Percentiles rank a stretch among this genome's conserved stretches.
Evolutionary conservation across 1,284 basidiomycete genomes (phyloP).

Genomic region (Leccinum variabile): DNA sequence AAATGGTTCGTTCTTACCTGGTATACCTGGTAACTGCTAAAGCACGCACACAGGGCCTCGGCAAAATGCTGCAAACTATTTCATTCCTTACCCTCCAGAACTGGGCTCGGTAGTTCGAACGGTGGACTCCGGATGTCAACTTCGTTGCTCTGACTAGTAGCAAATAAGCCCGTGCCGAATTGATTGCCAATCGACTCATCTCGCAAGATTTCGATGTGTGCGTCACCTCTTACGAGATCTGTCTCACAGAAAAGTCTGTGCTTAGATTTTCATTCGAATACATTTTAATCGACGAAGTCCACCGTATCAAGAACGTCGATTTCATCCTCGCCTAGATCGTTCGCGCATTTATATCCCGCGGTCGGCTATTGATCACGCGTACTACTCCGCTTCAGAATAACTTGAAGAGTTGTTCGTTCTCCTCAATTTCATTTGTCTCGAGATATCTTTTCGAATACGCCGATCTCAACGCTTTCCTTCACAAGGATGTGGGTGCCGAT

Average conservation of each 20-base stretch:
- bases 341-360: conserved; percentile 85
- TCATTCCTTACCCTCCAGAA: conserved; percentile 97
- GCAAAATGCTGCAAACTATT: conserved; percentile 98
- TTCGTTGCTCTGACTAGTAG: conserved; percentile 82
- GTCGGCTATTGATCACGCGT: conserved; percentile 57
- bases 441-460: conserved; percentile 75
- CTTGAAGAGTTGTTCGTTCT: conserved; percentile 96
- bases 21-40: neutral
- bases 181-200: conserved; percentile 80
- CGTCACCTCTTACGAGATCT: conserved; percentile 98
- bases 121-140: conserved; percentile 91
- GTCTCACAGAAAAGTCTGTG: conserved; percentile 89
- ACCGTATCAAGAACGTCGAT: conserved; percentile 99
- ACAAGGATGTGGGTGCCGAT: conserved; percentile 72
- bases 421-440: conserved; percentile 91
- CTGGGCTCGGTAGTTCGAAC: conserved; percentile 91
- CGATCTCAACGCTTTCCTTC: conserved; percentile 74
- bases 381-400: conserved; percentile 99
- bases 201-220: conserved; percentile 92
- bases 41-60: conserved; percentile 71
- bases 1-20: conserved; percentile 66
- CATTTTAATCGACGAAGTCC: conserved; percentile 98
- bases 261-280: conserved; percentile 98
- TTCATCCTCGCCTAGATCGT: conserved; percentile 97
- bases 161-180: conserved; percentile 85